A percentile compares a stretch with the other conserved stretches of the same genome.
These are phyloP conservation scores for Penicillium glabrum DNA, from an alignment of 2,329 filamentous ascomycete species.

Conservation along the genomic window DNA sequence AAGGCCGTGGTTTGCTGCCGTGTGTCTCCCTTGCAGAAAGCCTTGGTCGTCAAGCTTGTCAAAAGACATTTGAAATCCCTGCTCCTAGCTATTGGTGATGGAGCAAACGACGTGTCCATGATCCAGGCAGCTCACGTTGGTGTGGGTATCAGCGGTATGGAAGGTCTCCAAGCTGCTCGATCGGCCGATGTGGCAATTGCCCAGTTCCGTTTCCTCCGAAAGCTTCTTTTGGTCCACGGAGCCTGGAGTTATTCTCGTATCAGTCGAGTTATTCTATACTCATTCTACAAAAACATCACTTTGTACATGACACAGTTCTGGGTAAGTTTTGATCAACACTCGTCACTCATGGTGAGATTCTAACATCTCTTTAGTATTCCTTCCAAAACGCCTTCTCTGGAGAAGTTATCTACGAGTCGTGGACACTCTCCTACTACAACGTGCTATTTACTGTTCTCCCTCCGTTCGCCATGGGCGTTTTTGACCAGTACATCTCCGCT, in stretches of 20 bases:
- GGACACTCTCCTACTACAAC: constrained; percentile 99
- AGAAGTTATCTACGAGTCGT: constrained; percentile 97
- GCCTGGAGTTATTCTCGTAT: constrained; percentile 98
- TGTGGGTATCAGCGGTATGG: constrained; percentile 93
- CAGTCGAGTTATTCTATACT: constrained; percentile 95
- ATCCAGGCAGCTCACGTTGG: constrained; percentile 98
- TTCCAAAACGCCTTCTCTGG: constrained; percentile 99
- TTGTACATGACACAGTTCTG: constrained; percentile 99
- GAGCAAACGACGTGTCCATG: constrained; percentile 99
- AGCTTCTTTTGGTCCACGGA: constrained; percentile 90
- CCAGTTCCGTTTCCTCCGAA: constrained; percentile 92
- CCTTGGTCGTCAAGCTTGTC: constrained; percentile 94
- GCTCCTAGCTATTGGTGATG: constrained; percentile 92
- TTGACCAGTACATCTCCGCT: constrained; percentile 96
- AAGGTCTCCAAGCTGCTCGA: constrained; percentile 93
- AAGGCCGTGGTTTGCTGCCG: constrained; percentile 98
- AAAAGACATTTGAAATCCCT: constrained; percentile 92
- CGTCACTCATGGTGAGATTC: not conserved
- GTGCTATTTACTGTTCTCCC: constrained; percentile 95
- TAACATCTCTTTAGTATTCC: constrained; percentile 65
- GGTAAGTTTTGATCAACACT: constrained; percentile 57
- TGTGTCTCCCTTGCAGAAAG: constrained; percentile 95
- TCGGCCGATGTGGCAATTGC: constrained; percentile 95
- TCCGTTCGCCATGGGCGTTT: constrained; percentile 90
- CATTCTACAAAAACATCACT: constrained; percentile 99